phyloP scores from a whole-genome alignment of 1,284 basidiomycete genomes.

The Trichosporon faecale region DNA sequence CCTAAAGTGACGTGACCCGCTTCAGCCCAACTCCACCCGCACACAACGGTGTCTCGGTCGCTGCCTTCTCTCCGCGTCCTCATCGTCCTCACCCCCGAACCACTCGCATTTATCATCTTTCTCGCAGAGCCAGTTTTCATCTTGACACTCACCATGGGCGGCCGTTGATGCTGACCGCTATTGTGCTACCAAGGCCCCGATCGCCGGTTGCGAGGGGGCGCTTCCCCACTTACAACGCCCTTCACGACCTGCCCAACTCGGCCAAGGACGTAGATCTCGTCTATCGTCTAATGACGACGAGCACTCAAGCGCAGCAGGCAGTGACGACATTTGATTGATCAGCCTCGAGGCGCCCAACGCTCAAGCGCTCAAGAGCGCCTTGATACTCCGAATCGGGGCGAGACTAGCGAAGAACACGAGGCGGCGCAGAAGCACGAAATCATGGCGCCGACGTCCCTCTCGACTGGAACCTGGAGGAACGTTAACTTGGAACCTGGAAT shows the following conservation, averaged over 20 bases:
- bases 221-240: background rate
- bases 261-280: background rate
- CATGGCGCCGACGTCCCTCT: background rate
- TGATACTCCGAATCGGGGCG: background rate
- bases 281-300: background rate
- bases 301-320: background rate
- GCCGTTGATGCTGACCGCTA: background rate
- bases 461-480: too few species aligned
- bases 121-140: background rate
- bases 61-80: background rate
- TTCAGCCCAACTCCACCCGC: background rate
- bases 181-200: background rate
- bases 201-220: background rate
- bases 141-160: background rate
- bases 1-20: background rate
- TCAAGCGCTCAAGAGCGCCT: too few species aligned
- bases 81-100: background rate
- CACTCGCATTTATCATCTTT: background rate
- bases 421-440: slow-evolving; percentile 1
- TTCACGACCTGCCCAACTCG: background rate
- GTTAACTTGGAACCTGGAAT: background rate
- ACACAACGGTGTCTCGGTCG: background rate
- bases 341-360: background rate
- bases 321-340: background rate
- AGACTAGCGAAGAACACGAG: background rate